Evolutionary conservation across 495 filamentous ascomycete genomes (phyloP).

Genomic region (Aspergillus sclerotioniger): DNA sequence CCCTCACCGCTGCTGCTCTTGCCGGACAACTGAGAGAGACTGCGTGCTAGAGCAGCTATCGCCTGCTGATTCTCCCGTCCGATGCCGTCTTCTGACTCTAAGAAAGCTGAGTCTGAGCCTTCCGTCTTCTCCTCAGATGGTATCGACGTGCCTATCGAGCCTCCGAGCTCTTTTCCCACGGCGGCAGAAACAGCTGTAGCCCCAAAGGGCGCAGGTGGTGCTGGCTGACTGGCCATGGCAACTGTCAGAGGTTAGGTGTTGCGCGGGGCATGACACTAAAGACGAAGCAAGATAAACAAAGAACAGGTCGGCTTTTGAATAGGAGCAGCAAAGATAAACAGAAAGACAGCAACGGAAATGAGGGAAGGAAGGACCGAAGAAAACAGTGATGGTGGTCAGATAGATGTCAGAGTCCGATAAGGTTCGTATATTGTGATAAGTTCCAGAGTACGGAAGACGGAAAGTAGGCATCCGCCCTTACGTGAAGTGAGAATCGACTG

Average conservation of each 20-base stretch:
- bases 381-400: neutral
- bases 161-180: constrained; percentile 3
- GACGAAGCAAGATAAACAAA: neutral
- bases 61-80: constrained; percentile 28
- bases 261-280: neutral
- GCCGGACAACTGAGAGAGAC: constrained; percentile 39
- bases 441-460: neutral
- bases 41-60: constrained; percentile 40
- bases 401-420: neutral
- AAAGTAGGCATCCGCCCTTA: neutral
- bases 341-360: neutral
- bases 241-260: neutral
- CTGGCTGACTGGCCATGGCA: constrained; percentile 11
- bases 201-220: constrained; percentile 25
- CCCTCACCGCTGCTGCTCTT: constrained; percentile 28
- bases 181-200: constrained; percentile 14
- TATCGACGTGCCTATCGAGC: constrained; percentile 9
- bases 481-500: neutral
- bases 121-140: constrained; percentile 14
- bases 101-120: constrained; percentile 18
- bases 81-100: constrained; percentile 24
- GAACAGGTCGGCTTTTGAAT: neutral
- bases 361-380: neutral
- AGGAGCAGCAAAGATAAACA: neutral
- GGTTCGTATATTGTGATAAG: neutral